These are phyloP conservation scores for Dictyostelium intermedium DNA, from an alignment of 78 protist genomes.

Conservation along the genomic window DNA sequence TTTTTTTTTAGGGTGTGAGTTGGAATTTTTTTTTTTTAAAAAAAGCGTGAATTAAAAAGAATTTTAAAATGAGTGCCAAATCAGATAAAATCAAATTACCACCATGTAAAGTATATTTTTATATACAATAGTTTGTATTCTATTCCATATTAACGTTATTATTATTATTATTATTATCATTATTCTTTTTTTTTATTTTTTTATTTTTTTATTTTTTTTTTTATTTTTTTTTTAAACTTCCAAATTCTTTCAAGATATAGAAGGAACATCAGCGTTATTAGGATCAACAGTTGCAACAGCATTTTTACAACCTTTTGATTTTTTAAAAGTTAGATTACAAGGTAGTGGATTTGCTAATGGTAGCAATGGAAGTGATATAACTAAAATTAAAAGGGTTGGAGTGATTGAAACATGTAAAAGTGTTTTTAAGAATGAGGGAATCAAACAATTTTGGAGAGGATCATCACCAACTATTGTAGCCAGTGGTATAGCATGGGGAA, in stretches of 20 bases:
- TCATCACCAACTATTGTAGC: slow-evolving; percentile 44
- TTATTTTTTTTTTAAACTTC: neutral
- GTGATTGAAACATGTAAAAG: neutral
- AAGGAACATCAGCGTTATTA: slow-evolving; percentile 55
- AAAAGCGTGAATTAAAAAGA: too few species aligned
- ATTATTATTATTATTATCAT: neutral
- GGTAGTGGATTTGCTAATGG: slow-evolving; percentile 17
- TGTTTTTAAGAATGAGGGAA: slow-evolving; percentile 60
- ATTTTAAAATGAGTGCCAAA: too few species aligned
- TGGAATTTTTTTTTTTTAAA: too few species aligned
- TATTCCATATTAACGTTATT: neutral
- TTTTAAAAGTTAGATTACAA: slow-evolving; percentile 65
- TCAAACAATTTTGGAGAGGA: slow-evolving; percentile 74
- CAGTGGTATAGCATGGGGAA: slow-evolving; percentile 72
- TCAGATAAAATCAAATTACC: neutral
- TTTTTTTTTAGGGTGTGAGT: too few species aligned
- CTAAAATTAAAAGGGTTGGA: neutral
- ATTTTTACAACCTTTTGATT: slow-evolving; percentile 73
- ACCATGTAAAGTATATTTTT: slow-evolving; percentile 10
- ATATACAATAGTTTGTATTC: too few species aligned
- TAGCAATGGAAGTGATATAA: neutral
- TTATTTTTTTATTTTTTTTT: neutral
- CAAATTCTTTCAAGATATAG: slow-evolving; percentile 13
- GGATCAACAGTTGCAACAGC: slow-evolving; percentile 58
- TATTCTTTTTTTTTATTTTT: neutral